Conservation (phyloP, 805 yeast species). For the Kurtzmaniella cleridarum region DNA sequence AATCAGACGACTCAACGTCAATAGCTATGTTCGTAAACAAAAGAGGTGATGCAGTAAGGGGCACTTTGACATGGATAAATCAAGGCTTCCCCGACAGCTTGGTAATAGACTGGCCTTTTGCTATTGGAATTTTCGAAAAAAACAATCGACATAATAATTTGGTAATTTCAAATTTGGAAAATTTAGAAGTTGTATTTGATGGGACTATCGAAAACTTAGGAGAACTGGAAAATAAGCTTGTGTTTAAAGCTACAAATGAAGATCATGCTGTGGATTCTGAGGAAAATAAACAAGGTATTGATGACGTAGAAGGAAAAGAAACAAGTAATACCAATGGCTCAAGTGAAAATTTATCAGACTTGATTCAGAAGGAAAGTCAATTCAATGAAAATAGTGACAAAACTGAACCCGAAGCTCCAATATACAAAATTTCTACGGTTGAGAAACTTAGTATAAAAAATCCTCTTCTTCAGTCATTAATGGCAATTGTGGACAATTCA, state of each 20-base stretch:
- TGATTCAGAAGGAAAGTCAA: slow-evolving; percentile 1
- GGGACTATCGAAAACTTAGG: slow-evolving; percentile 1
- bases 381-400: neutral
- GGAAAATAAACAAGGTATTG: slow-evolving; percentile 1
- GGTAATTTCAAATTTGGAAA: slow-evolving; percentile 19
- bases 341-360: neutral
- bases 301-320: neutral
- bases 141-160: slow-evolving; percentile 7
- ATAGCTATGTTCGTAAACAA: slow-evolving; percentile 38
- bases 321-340: neutral
- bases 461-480: neutral
- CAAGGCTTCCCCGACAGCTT: slow-evolving; percentile 30
- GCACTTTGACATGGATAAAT: slow-evolving; percentile 34
- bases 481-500: neutral
- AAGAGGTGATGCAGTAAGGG: slow-evolving; percentile 36
- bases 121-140: slow-evolving; percentile 21
- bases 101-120: slow-evolving; percentile 32
- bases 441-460: too few species aligned
- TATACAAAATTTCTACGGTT: too few species aligned
- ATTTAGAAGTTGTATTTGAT: slow-evolving; percentile 13
- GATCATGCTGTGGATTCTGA: too few species aligned
- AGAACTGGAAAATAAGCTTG: too few species aligned
- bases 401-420: neutral
- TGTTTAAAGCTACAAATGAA: too few species aligned
- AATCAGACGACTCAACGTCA: slow-evolving; percentile 26